phyloP scores from a whole-genome alignment of 2,329 filamentous ascomycete species.

The Bertia moriformis region DNA sequence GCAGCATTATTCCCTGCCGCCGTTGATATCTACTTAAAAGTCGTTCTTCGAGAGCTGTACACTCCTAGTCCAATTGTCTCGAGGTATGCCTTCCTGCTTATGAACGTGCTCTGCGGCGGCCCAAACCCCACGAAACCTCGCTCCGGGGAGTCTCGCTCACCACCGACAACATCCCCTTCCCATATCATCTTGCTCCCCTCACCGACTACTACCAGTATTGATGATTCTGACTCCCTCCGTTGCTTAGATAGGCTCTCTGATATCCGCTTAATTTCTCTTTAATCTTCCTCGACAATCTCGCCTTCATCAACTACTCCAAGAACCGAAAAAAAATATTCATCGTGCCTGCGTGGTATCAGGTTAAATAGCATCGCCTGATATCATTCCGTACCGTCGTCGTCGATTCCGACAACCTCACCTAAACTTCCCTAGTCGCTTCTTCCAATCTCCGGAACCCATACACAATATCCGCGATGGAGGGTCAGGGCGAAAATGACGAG shows the following conservation, averaged over 20 bases:
- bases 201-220: not conserved
- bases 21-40: not conserved
- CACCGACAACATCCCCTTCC: constrained; percentile 7
- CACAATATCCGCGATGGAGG: constrained; percentile 60
- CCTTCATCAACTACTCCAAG: not conserved
- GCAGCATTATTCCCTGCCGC: not conserved
- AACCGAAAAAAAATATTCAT: not conserved
- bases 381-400: not conserved
- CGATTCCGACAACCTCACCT: not conserved
- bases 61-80: constrained; percentile 3
- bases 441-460: constrained; percentile 9
- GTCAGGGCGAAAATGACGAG: constrained; percentile 85
- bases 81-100: not conserved
- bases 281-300: not conserved
- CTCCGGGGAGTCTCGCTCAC: constrained; percentile 9
- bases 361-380: no score
- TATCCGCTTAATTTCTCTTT: no score
- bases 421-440: no score
- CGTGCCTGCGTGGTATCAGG: no score
- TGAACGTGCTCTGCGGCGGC: not conserved
- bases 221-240: no score
- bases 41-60: not conserved
- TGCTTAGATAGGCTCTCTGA: no score
- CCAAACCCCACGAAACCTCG: constrained; percentile 19
- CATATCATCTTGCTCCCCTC: constrained; percentile 7